Base-by-base conservation (phyloP, 805 yeast genomes). In the Wickerhamomyces alni region DNA sequence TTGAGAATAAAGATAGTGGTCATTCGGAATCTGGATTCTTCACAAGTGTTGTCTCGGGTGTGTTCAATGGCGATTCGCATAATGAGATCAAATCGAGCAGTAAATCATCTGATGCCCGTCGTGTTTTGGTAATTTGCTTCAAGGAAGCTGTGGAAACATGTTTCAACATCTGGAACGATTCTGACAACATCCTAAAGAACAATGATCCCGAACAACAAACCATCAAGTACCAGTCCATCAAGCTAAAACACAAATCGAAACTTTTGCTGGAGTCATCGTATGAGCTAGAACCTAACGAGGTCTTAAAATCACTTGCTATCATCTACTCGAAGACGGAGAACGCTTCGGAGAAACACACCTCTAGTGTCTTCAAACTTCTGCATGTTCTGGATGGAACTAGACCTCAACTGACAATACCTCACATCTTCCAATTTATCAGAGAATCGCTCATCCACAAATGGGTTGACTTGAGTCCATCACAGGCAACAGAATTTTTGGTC, bases 311-410 rank as follows among this genome's bases (percentile, higher is more conserved):
- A 8, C 58, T 89, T 42, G 69, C 87, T 15, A 56, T 57, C 15
- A 51, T 60, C 10, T 60, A 59, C 17, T 45, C 45, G 4, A 49
- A 11, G 6, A 11, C 13, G 12, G n/a, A 51, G 15, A 6, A 22
- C 11, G 2, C 29, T 36, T 17, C 25, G 5, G 30, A 33, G 9
- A 50, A 57, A 6, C 31, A 38, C 5, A 49, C 50, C 19, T 47
- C 58, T 8, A 51, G 72, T 6, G 65, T 77, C 11, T 72, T 78
- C 50, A 82, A 80, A 47, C 53, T 86, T 2, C 58, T 86, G n/a
- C 87, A 85, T 56, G 80, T 84, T 2, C 62, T 89, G 36, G 96
- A 89, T 61, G 91, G 93, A 1, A 83, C 95, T 8, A 75, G 85
- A 46, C 84, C 95, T 0, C 84, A 79, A 41, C 51, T 75, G 5